Evolutionary conservation across 1,284 basidiomycete genomes (phyloP).

Genomic region (Tylopilus sp.): DNA sequence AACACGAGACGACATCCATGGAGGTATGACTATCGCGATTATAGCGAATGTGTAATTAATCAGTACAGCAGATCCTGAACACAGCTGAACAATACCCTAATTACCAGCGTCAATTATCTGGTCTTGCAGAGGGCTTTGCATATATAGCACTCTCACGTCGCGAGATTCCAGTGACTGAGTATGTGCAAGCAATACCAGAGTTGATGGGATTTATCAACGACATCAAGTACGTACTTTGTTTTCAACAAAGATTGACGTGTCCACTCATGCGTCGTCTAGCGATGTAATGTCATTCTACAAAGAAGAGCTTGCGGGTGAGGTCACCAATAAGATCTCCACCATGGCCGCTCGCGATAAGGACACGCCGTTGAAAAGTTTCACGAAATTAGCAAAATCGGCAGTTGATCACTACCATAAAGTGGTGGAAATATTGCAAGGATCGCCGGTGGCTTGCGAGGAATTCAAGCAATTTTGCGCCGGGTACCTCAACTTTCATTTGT

Average conservation of each 20-base stretch:
- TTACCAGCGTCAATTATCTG: constrained; percentile 41
- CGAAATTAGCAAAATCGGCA: constrained; percentile 20
- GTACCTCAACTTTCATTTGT: constrained; percentile 1
- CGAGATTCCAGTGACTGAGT: constrained; percentile 33
- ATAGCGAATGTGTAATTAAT: constrained; percentile 10
- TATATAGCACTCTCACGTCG: constrained; percentile 38
- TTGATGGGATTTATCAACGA: constrained; percentile 35
- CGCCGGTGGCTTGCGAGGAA: neutral
- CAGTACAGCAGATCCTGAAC: constrained; percentile 12
- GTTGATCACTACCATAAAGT: constrained; percentile 10
- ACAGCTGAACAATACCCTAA: constrained; percentile 34
- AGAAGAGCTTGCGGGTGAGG: constrained; percentile 46
- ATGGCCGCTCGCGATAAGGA: constrained; percentile 34
- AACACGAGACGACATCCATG: constrained; percentile 38
- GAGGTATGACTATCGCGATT: neutral
- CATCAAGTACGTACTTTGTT: constrained; percentile 34
- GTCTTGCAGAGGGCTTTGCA: constrained; percentile 35
- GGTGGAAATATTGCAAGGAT: constrained; percentile 20
- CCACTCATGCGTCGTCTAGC: constrained; percentile 19
- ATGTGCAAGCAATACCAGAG: constrained; percentile 41
- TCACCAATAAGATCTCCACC: constrained; percentile 39
- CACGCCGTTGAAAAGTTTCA: constrained; percentile 27
- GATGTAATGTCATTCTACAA: constrained; percentile 52
- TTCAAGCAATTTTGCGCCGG: constrained; percentile 2
- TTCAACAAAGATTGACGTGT: too few species aligned